phyloP scores from a whole-genome alignment of 116 monocot species.

The Papilionanthe hybrid region DNA sequence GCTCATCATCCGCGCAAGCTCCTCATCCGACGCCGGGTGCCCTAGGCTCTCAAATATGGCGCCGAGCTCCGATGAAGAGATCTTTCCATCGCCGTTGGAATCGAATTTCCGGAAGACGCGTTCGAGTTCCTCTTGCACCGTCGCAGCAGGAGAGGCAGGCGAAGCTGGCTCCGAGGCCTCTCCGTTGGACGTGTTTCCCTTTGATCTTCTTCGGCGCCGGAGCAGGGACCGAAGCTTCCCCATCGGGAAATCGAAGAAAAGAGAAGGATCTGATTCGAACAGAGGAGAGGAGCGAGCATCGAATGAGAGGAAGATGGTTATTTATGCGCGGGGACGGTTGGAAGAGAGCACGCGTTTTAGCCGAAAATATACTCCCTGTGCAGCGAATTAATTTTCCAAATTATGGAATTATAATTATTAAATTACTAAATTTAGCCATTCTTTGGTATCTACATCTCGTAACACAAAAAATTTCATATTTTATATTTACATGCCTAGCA shows the following conservation, averaged over 20 bases:
- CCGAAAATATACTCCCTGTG: no score
- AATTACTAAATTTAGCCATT: no score
- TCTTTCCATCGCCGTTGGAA: conserved; percentile 51
- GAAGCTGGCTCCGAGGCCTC: conserved; percentile 10
- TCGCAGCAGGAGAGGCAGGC: not conserved
- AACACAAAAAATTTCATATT: no score
- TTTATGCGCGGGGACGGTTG: not conserved
- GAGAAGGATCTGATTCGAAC: not conserved
- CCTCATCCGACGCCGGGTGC: conserved; percentile 22
- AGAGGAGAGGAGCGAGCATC: not conserved
- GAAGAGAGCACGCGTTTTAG: no score
- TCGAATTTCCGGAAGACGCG: conserved; percentile 59
- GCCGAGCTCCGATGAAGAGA: conserved; percentile 52
- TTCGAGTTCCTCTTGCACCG: conserved; percentile 25
- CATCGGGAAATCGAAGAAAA: conserved; percentile 7
- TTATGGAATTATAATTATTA: no score
- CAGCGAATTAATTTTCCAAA: no score
- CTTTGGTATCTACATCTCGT: no score
- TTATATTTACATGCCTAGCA: no score
- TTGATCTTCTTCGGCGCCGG: conserved; percentile 5
- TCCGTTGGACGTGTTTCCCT: not conserved
- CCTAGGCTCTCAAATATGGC: conserved; percentile 33
- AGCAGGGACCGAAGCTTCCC: conserved; percentile 26
- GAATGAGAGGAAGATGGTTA: not conserved
- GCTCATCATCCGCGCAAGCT: conserved; percentile 37